phyloP scores from a whole-genome alignment of 1,139 yeast species.

The Yamadazyma dendronema region DNA sequence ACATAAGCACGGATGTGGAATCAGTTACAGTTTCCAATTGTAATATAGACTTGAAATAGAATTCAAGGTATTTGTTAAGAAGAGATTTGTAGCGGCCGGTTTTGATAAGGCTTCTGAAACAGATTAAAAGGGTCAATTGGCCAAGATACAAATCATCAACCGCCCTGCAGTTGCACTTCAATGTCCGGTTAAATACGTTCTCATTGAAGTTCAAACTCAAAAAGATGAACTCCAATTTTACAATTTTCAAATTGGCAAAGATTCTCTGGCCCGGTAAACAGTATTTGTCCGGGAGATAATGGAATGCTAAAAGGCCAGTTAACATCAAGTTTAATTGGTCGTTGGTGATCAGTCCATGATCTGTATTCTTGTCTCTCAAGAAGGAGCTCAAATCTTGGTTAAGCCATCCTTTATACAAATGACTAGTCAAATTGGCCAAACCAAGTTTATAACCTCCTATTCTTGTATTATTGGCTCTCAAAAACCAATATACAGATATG shows the following conservation, averaged over 20 bases:
- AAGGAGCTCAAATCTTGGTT: slow-evolving; percentile 18
- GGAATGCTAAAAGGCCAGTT: slow-evolving; percentile 29
- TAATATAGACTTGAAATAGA: slow-evolving; percentile 6
- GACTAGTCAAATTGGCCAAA: slow-evolving; percentile 32
- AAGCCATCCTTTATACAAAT: slow-evolving; percentile 34
- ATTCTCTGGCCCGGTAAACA: slow-evolving; percentile 22
- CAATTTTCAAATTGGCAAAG: slow-evolving; percentile 22
- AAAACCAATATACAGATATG: slow-evolving; percentile 45
- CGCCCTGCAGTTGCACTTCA: background rate
- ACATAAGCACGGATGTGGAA: slow-evolving; percentile 2
- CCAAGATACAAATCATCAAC: slow-evolving; percentile 16
- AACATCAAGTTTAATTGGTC: slow-evolving; percentile 23
- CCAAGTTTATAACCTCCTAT: slow-evolving; percentile 45
- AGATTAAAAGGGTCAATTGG: slow-evolving; percentile 26
- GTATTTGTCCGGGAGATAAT: slow-evolving; percentile 28
- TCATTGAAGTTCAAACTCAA: slow-evolving; percentile 20
- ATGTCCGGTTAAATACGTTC: slow-evolving; percentile 7
- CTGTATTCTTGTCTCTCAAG: slow-evolving; percentile 1
- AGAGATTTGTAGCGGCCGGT: slow-evolving; percentile 21
- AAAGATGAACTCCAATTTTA: slow-evolving; percentile 28
- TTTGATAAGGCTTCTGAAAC: slow-evolving; percentile 19
- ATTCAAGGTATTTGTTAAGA: slow-evolving; percentile 33
- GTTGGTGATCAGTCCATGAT: slow-evolving; percentile 7
- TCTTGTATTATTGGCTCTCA: slow-evolving; percentile 59
- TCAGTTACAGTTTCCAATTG: background rate